Percentiles rank a stretch among this genome's conserved stretches.
Conservation (phyloP, 208 protist genomes). For the Crithidia thermophila region DNA sequence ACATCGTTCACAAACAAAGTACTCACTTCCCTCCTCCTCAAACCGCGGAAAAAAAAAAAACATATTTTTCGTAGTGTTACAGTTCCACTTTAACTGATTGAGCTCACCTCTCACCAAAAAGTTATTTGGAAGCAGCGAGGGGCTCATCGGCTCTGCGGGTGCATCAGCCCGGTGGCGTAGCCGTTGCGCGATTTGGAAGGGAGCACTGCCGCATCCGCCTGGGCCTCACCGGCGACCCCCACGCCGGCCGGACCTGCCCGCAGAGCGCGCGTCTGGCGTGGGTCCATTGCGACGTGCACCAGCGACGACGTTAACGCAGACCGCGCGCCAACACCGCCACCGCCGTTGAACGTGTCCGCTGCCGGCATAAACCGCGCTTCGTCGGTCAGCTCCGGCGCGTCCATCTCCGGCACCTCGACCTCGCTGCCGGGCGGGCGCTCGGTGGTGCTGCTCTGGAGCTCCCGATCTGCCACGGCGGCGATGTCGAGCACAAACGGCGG, state of each 20-base stretch:
- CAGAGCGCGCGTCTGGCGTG: not conserved
- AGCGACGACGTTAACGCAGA: not conserved
- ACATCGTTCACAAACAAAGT: too few species aligned
- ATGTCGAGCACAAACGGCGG: constrained; percentile 22
- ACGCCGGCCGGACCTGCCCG: not conserved
- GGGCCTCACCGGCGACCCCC: not conserved
- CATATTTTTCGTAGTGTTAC: too few species aligned
- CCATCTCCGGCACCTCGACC: constrained; percentile 8
- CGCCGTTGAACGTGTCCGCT: not conserved
- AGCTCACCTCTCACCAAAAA: too few species aligned
- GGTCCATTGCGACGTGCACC: not conserved
- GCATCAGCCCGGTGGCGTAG: not conserved
- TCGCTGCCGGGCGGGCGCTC: not conserved
- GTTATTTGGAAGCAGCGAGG: too few species aligned
- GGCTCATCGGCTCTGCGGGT: constrained; percentile 2
- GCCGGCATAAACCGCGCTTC: too few species aligned
- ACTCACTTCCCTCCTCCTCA: too few species aligned
- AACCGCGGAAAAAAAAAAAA: too few species aligned
- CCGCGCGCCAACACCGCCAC: not conserved
- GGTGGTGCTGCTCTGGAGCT: constrained; percentile 2
- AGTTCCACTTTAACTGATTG: too few species aligned
- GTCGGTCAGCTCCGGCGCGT: not conserved
- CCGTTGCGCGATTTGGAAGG: not conserved
- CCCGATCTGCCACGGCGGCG: constrained; percentile 14
- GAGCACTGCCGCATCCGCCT: not conserved